Conservation (phyloP, 2,329 filamentous ascomycete species). For the Mycogone perniciosa region DNA sequence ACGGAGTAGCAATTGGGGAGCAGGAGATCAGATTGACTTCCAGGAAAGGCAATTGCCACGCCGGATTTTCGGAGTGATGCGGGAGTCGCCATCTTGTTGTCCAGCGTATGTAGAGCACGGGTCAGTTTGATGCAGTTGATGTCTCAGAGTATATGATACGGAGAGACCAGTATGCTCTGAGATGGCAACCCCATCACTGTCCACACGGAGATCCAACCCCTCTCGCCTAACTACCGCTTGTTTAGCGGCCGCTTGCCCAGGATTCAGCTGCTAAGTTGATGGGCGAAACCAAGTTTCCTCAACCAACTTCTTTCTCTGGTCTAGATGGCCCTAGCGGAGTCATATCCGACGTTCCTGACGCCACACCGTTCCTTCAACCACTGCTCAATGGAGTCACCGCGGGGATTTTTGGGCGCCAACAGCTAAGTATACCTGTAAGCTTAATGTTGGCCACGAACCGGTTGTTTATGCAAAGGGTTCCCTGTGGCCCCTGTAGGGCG, state of each 20-base stretch:
- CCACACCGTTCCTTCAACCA: too few species aligned
- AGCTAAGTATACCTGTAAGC: conserved; percentile 8
- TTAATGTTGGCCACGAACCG: not conserved
- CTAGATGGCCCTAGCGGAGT: not conserved
- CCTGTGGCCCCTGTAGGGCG: not conserved
- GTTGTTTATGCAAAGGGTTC: not conserved
- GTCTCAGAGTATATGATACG: not conserved
- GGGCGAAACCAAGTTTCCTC: too few species aligned
- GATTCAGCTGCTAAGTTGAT: not conserved
- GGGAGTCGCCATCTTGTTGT: too few species aligned
- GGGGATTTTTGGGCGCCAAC: not conserved
- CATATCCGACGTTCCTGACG: not conserved
- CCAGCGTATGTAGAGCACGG: too few species aligned
- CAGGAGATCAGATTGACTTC: too few species aligned
- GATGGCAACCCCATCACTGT: not conserved
- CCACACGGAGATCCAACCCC: too few species aligned
- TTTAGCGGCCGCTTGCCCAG: too few species aligned
- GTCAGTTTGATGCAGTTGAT: not conserved
- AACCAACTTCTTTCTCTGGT: conserved; percentile 8
- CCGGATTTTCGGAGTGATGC: too few species aligned
- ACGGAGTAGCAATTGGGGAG: too few species aligned
- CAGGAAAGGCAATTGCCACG: too few species aligned
- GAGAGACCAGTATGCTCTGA: not conserved
- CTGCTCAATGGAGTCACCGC: not conserved
- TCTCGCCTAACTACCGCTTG: too few species aligned